Evolutionary conservation across 345 rosid genomes (phyloP), one percentile per base, ranked within the genome.

Genomic region (Salix viminalis): DNA sequence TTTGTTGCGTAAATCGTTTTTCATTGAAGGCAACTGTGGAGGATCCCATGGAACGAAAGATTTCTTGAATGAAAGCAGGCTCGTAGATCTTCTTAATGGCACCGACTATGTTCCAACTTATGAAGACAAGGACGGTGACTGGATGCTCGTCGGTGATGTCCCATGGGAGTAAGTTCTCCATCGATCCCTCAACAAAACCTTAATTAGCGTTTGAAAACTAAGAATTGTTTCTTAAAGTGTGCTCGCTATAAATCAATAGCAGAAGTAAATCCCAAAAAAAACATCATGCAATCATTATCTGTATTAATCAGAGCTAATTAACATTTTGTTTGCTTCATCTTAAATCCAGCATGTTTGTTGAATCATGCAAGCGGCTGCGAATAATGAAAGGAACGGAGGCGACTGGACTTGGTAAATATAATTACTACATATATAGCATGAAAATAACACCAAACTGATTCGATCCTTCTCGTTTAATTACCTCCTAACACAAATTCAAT

Each of bases 61-160:
- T 78, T 94, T 89, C 68, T 79, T 88, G 91, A 92, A 87, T 58
- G 94, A 90, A 87, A 86, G 88, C 79, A 93, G 87, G 87, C 83
- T 88, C n/a, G 80, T 75, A 89, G 97, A 90, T 70, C 78, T 92
- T 7, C 86, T 90, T 78, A 89, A 83, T 78, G 85, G 84, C 69
- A 87, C 91, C 73, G 96, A 94, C 65, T 91, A 90, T 85, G 94
- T 90, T 84, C 92, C 97, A 67, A 90, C 96, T 68, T 94, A 94
- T 72, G 96, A 94, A 84, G 98, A 94, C 86, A 94, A 90, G 87
- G 98, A 94, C 67, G 94, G 97, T 73, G 98, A 94, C 65, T 94
- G 97, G 98, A 93, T 93, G 98, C 94, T 93, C 58, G 92, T 93
- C 62, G 98, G 98, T 15, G 98, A 93, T 81, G 98, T 94, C 62